Evolutionary conservation across 1,284 basidiomycete species (phyloP).

Genomic region (Taiwanofungus camphoratus): DNA sequence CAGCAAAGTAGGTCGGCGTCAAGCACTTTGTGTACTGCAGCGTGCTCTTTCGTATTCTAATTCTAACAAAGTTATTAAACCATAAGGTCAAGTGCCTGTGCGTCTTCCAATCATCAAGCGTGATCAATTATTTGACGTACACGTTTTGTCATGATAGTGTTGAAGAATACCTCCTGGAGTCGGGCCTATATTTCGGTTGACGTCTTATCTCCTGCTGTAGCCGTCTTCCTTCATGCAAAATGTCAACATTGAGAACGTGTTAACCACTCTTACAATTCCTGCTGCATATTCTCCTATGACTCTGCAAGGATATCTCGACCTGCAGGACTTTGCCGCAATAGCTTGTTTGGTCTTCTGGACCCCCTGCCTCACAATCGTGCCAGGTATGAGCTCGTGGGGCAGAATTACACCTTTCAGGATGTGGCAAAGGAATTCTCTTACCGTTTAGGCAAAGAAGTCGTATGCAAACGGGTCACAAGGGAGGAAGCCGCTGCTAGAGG

Average conservation of each 20-base stretch:
- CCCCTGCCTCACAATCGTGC: slow-evolving; percentile 26
- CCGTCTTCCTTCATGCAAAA: slow-evolving; percentile 32
- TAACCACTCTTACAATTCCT: slow-evolving; percentile 14
- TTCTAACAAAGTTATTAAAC: slow-evolving; percentile 28
- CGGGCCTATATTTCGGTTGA: slow-evolving; percentile 22
- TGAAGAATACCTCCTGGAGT: slow-evolving; percentile 32
- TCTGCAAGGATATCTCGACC: slow-evolving; percentile 30
- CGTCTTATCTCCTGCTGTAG: slow-evolving; percentile 9
- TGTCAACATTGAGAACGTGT: slow-evolving; percentile 18
- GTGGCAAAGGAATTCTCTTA: slow-evolving; percentile 21
- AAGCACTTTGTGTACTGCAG: slow-evolving; percentile 36
- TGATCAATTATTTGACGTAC: background rate
- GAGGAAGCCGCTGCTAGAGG: slow-evolving; percentile 13
- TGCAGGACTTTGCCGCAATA: slow-evolving; percentile 25
- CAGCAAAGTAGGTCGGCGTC: slow-evolving; percentile 29
- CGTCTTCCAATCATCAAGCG: slow-evolving; percentile 6
- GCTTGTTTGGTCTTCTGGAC: slow-evolving; percentile 24
- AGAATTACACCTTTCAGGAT: slow-evolving; percentile 25
- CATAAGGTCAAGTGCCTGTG: slow-evolving; percentile 29
- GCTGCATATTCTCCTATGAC: slow-evolving; percentile 19
- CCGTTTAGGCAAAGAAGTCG: slow-evolving; percentile 14
- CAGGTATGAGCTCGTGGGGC: slow-evolving; percentile 29
- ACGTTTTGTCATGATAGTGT: too few species aligned
- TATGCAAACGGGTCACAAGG: slow-evolving; percentile 13
- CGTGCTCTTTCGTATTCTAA: slow-evolving; percentile 27